These are phyloP conservation scores for Rhododendron griersonianum DNA, from an alignment of 148 eudicot genomes.

Conservation along the genomic window DNA sequence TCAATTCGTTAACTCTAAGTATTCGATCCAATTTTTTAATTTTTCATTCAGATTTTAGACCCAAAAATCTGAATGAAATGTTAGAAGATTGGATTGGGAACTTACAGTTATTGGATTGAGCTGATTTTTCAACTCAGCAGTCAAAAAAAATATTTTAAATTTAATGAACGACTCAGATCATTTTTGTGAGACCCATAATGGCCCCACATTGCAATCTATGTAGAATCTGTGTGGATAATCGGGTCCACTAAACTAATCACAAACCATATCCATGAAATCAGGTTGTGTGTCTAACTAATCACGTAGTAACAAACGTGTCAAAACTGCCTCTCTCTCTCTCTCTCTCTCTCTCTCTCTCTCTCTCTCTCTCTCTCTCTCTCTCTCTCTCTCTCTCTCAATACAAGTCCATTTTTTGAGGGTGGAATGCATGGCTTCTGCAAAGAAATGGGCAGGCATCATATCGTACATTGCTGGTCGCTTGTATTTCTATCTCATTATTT, in stretches of 20 bases:
- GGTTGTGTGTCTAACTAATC: background rate
- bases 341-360: background rate
- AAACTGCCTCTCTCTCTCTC: background rate
- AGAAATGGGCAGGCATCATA: constrained; percentile 16
- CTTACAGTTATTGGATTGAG: no score
- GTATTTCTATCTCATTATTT: constrained; percentile 14
- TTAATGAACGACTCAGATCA: no score
- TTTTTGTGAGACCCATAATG: no score
- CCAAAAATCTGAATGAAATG: no score
- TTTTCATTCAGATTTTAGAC: no score
- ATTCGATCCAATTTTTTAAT: no score
- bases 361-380: background rate
- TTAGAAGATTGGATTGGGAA: no score
- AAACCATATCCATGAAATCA: background rate
- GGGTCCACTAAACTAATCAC: background rate
- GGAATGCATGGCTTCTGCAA: constrained; percentile 14
- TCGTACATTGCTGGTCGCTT: constrained; percentile 7
- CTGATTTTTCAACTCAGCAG: no score
- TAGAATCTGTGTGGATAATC: no score
- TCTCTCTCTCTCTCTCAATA: background rate
- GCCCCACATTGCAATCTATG: no score
- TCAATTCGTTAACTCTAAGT: no score
- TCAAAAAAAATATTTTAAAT: no score
- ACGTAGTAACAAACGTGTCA: background rate
- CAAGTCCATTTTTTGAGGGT: background rate